Percentiles rank a stretch among this genome's conserved stretches.
These are phyloP conservation scores for Paraurostyla sp. DNA, from an alignment of 73 alveolate genomes.

Conservation along the genomic window DNA sequence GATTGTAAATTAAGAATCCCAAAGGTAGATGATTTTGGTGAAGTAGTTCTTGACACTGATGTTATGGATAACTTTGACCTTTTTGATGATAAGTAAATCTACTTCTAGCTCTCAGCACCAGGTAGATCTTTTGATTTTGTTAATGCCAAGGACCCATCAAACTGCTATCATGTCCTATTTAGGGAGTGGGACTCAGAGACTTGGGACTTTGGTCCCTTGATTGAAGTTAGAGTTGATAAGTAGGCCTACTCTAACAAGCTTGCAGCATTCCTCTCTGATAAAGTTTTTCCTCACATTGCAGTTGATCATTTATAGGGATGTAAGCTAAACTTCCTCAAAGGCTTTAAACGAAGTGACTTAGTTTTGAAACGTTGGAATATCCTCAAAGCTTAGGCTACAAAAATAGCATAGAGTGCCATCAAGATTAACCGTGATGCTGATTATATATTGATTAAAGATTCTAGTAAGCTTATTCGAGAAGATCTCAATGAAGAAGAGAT, in stretches of 20 bases:
- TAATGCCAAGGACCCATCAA: neutral
- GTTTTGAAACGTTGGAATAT: conserved; percentile 64
- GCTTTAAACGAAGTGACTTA: conserved; percentile 66
- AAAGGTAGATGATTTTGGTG: conserved; percentile 52
- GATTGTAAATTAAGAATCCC: conserved; percentile 7
- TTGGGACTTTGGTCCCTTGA: conserved; percentile 58
- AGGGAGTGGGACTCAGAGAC: conserved; percentile 70
- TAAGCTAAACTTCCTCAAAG: conserved; percentile 38
- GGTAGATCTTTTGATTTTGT: neutral
- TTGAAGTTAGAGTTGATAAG: conserved; percentile 54
- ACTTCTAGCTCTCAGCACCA: conserved; percentile 6
- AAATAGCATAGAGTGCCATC: conserved; percentile 23
- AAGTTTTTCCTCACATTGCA: conserved; percentile 60
- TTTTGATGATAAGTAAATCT: conserved; percentile 60
- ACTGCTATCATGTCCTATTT: conserved; percentile 33
- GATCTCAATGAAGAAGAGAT: conserved; percentile 67
- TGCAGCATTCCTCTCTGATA: conserved; percentile 14
- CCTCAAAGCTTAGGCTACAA: conserved; percentile 32
- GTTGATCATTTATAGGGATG: conserved; percentile 47
- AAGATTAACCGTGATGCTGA: conserved; percentile 44
- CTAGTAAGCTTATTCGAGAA: conserved; percentile 19
- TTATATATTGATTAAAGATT: conserved; percentile 59
- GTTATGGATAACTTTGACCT: conserved; percentile 28
- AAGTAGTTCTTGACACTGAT: conserved; percentile 30
- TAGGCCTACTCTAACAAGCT: conserved; percentile 9